Base-by-base conservation (phyloP, 306 rosid species). In the Quercus rubra region DNA sequence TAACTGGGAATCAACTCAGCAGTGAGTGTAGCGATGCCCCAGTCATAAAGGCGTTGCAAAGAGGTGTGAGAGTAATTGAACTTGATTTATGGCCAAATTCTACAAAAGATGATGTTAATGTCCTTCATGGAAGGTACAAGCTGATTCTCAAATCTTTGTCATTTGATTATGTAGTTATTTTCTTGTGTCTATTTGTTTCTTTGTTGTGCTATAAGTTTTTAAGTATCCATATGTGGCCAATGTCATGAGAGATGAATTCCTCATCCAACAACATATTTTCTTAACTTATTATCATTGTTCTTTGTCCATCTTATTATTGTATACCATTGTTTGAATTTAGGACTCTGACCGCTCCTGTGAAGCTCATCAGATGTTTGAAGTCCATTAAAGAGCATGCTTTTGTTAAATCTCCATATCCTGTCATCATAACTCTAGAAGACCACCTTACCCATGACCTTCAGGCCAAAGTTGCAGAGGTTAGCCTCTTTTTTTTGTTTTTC, bases 1-100 rank as follows among this genome's bases (percentile, higher is more conserved):
- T 94, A 2, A 92, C 97, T 55, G 99, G 99, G 82, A 94, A 94
- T 90, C 99, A 94, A 80, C 91, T 94, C 17, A 94, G 93, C 86
- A 92, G 99, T 70, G 95, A 91, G 64, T 92, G 95, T 52, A 94
- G 99, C 38, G 95, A 88, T 74, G 88, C 76, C 51, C 99, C 99
- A 54, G 90, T 94, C 73, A 92, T 91, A 71, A 90, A 84, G 86
- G 88, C 97, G 17, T 83, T 94, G 83, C 85, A 84, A 59, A 62
- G 70, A 51, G 97, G 97, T 15, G 92, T 94, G 23, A 86, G 94
- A 78, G 99, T 90, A 38, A 90, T 92, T 74, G 99, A 94, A 77
- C 89, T 94, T 5, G 99, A 94, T 81, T 58, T 94, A 71, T 94
- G 99, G 99, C 99, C 99, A 23, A 92, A 91, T 81, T 87, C 97